Evolutionary conservation across 2,329 filamentous ascomycete genomes (phyloP), one percentile per base, ranked within the genome.

Genomic region (Neofusicoccum parvum): DNA sequence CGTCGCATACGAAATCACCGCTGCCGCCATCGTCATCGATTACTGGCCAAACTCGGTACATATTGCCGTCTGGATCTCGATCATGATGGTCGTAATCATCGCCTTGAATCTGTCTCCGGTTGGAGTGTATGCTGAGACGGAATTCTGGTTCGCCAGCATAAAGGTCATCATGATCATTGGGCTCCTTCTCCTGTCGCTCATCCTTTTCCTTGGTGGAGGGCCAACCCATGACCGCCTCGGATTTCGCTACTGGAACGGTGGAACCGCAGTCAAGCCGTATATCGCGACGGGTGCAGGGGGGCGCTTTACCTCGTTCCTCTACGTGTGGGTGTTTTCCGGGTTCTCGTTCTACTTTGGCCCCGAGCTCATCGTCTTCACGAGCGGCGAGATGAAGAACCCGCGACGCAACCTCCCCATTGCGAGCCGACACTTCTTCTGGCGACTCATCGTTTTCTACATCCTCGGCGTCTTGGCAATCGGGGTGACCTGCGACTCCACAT

Each of bases 391-490:
- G 0, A 79, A 86, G 27, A 85, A 87, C 17, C 89, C 88, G 2
- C 84, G 87, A 56, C 68, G 34, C 43, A 62, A 62, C 17, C 86
- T 95, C 76, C 91, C 91, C 0, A 87, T 85, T 45, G 91, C 91
- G 1, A 93, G 88, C 77, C 92, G 92, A 66, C 87, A 89, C 56
- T 90, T 94, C 1, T 93, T 94, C 75, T 93, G 91, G 76, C 88
- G 92, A 34, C 80, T 94, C 37, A 89, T 89, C 5, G 66, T 80
- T 36, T 81, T 81, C 68, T 79, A 80, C 70, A 70, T 80, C 64
- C 68, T 82, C 17, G 78, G 77, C 60, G 80, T 85, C 1, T 73
- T 88, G 12, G 77, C 85, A 9, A 84, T 88, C 12, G 86, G 86
- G 17, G 79, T 88, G 70, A 74, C 87, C 6, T 85, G 88, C 5